Evolutionary conservation across 305 asterid species (phyloP).

Genomic region (Striga hermonthica): DNA sequence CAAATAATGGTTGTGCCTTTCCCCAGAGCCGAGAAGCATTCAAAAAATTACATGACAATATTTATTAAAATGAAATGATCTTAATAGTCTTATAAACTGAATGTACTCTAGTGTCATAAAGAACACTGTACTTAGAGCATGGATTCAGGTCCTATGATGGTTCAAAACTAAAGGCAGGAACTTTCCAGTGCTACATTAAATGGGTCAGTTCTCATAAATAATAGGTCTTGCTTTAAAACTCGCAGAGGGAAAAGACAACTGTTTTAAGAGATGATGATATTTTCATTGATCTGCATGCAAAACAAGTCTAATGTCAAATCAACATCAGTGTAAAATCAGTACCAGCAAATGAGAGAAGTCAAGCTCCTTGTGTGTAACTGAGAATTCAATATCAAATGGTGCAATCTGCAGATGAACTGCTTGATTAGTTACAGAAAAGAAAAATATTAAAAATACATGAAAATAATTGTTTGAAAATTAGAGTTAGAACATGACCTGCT

Average conservation of each 20-base stretch:
- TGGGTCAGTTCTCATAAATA: conserved; percentile 9
- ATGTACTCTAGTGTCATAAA: neutral
- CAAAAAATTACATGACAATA: conserved; percentile 2
- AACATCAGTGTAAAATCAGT: conserved; percentile 31
- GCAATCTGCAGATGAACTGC: conserved; percentile 71
- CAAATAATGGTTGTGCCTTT: conserved; percentile 15
- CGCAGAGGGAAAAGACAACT: conserved; percentile 19
- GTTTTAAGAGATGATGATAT: neutral
- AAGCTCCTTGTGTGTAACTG: conserved; percentile 97
- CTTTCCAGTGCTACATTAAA: conserved; percentile 19
- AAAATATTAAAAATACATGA: conserved; percentile 4
- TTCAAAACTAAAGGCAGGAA: conserved; percentile 15
- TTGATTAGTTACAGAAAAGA: conserved; percentile 31
- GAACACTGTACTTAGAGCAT: conserved; percentile 5
- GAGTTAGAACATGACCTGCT: conserved; percentile 60
- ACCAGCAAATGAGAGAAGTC: conserved; percentile 99
- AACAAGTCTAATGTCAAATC: conserved; percentile 9
- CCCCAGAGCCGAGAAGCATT: conserved; percentile 15
- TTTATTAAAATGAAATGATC: conserved; percentile 17
- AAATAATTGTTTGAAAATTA: conserved; percentile 15
- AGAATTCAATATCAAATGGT: conserved; percentile 95
- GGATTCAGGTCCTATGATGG: neutral
- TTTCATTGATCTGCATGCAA: conserved; percentile 5
- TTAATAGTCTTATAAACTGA: conserved; percentile 7
- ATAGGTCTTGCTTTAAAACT: conserved; percentile 9